Base-by-base conservation (phyloP, 2,329 filamentous ascomycete species). In the Sporothrix curviconia region DNA sequence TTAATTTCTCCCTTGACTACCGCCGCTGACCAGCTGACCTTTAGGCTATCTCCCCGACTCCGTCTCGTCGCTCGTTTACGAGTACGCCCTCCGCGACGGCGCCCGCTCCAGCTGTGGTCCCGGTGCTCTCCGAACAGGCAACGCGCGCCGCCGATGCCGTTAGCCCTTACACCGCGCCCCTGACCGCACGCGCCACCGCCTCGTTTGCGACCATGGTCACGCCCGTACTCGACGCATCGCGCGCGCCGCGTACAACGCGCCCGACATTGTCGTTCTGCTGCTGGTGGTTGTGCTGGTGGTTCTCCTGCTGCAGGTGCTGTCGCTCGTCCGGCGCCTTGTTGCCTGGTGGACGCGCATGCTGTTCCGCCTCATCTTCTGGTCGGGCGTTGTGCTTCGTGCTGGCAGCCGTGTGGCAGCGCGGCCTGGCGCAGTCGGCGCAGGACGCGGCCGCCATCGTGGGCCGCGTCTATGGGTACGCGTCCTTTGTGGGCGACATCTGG, bases 271-370 rank as follows among this genome's bases (percentile, higher is more conserved):
- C 14, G 66, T 76, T 7, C 66, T 76, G 12, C 69, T 78, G 56
- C 70, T 79, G 47, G 74, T 79, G 9, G 71, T 86, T 53, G 74
- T 76, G 14, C 65, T 85, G 8, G 74, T 89, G 4, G 71, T 86
- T 44, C 64, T 84, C 30, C 72, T 84, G 56, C 70, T 92, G 53
- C 76, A 90, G 67, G 69, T 92, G 57, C 75, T 94, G 42, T 73
- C 86, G 62, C 86, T 87, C 74, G 74, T 90, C 17, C 83, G 85
- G 60, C 81, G 89, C 60, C 73, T 90, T 19, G 77, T 95, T 58
- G 74, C 90, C 67, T 95, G 85, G 75, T 90, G 90, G 83, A 81
- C 90, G 54, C 76, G 80, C n/a, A 67, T 95, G 56, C 77, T 78
- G 11, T 69, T 89, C 61, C 74, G 80, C 24, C 63, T 90, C 42